These are phyloP conservation scores for Cucumis hystrix DNA, from an alignment of 306 rosid species.

Conservation along the genomic window DNA sequence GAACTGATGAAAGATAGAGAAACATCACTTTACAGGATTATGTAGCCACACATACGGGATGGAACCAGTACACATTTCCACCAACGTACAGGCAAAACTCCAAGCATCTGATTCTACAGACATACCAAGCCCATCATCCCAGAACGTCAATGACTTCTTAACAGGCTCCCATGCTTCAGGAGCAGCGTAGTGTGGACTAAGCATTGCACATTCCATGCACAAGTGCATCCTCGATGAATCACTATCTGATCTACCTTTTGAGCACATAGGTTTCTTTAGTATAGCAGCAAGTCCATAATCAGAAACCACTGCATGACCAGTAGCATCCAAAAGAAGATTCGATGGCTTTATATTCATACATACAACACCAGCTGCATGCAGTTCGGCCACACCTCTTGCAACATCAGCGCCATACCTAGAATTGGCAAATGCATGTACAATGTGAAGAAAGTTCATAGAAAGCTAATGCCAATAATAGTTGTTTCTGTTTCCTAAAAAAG, in stretches of 20 bases:
- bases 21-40: conserved; percentile 17
- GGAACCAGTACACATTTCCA: conserved; percentile 99
- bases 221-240: conserved; percentile 77
- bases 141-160: conserved; percentile 73
- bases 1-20: conserved; percentile 16
- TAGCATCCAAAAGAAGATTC: conserved; percentile 81
- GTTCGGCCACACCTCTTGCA: conserved; percentile 96
- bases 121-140: conserved; percentile 96
- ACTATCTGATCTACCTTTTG: conserved; percentile 72
- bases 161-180: conserved; percentile 99
- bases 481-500: background rate
- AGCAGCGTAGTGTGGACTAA: conserved; percentile 89
- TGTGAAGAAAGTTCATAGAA: conserved; percentile 2
- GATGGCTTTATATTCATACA: conserved; percentile 98
- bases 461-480: background rate
- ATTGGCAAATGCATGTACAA: conserved; percentile 16
- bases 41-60: conserved; percentile 78
- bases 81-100: conserved; percentile 99
- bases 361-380: conserved; percentile 92
- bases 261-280: conserved; percentile 82
- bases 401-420: conserved; percentile 92
- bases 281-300: conserved; percentile 95
- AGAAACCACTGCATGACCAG: conserved; percentile 86
- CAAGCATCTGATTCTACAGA: conserved; percentile 97
- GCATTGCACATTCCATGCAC: conserved; percentile 98